Percentiles rank a stretch among this genome's conserved stretches.
phyloP scores from a whole-genome alignment of 2,329 filamentous ascomycete species.

The Plenodomus tracheiphilus region DNA sequence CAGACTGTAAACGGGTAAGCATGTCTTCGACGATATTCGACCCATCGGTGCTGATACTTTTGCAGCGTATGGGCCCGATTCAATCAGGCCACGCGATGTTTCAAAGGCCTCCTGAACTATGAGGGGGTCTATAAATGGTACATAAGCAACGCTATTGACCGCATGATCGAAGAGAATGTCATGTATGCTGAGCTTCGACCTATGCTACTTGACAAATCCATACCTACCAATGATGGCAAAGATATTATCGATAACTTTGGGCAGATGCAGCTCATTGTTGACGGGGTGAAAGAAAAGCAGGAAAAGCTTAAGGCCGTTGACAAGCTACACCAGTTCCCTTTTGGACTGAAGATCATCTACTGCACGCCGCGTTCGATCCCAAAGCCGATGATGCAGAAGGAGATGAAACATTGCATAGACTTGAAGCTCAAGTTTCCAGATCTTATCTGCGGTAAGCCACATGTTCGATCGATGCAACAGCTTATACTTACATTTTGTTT shows the following conservation, averaged over 20 bases:
- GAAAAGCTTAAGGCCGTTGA: slow-evolving; percentile 43
- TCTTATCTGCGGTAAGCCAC: slow-evolving; percentile 64
- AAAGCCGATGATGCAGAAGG: slow-evolving; percentile 51
- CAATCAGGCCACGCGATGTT: slow-evolving; percentile 69
- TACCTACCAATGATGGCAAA: slow-evolving; percentile 62
- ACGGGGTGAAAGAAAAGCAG: slow-evolving; percentile 57
- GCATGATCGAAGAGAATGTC: slow-evolving; percentile 66
- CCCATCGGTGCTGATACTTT: background rate
- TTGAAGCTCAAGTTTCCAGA: slow-evolving; percentile 61
- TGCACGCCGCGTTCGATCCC: slow-evolving; percentile 68
- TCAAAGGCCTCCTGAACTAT: slow-evolving; percentile 73
- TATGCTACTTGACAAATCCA: slow-evolving; percentile 69
- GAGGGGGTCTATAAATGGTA: slow-evolving; percentile 65
- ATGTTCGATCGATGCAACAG: background rate
- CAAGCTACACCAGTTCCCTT: slow-evolving; percentile 54
- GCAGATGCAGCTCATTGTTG: slow-evolving; percentile 56
- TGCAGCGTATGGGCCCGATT: slow-evolving; percentile 62
- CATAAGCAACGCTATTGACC: slow-evolving; percentile 61
- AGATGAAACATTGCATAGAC: slow-evolving; percentile 64
- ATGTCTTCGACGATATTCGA: background rate
- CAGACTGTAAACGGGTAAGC: slow-evolving; percentile 59
- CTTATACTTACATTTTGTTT: background rate
- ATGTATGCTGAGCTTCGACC: slow-evolving; percentile 73
- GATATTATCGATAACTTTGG: slow-evolving; percentile 57
- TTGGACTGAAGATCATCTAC: slow-evolving; percentile 71